Percentiles rank a stretch among this genome's conserved stretches.
phyloP scores from a whole-genome alignment of 495 filamentous ascomycete genomes.

The Staphylotrichum tortipilum region DNA sequence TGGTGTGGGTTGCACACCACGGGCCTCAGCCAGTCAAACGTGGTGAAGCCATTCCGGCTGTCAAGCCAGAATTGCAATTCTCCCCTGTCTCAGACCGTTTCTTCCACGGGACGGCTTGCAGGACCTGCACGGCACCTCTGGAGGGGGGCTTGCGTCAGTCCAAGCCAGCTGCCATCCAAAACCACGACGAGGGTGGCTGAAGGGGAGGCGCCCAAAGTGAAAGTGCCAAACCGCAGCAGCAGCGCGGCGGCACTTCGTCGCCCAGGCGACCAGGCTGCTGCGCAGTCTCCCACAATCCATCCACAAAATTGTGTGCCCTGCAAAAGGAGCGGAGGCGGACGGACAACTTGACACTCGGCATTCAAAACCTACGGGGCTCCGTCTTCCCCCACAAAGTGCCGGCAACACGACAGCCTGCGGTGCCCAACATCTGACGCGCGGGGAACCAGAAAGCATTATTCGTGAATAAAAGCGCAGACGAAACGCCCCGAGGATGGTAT shows the following conservation, averaged over 20 bases:
- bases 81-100: too few relatives aligned
- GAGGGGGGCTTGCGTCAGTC: not conserved
- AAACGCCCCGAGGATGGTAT: constrained; percentile 34
- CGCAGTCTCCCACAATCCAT: too few relatives aligned
- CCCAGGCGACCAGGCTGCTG: too few relatives aligned
- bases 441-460: constrained; percentile 23
- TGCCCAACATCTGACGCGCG: not conserved
- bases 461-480: constrained; percentile 27
- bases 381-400: not conserved
- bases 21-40: not conserved
- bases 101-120: too few relatives aligned
- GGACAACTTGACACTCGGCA: constrained; percentile 1
- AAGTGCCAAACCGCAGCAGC: too few relatives aligned
- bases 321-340: not conserved
- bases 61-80: too few relatives aligned
- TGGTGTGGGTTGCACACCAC: not conserved
- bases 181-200: too few relatives aligned
- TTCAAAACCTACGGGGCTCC: not conserved
- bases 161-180: too few relatives aligned
- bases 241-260: too few relatives aligned
- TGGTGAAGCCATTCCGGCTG: not conserved
- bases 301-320: too few relatives aligned
- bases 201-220: too few relatives aligned
- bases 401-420: not conserved
- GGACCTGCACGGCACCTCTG: too few relatives aligned